Conservation (phyloP, 805 yeast genomes). For the Lipomyces oligophaga region DNA sequence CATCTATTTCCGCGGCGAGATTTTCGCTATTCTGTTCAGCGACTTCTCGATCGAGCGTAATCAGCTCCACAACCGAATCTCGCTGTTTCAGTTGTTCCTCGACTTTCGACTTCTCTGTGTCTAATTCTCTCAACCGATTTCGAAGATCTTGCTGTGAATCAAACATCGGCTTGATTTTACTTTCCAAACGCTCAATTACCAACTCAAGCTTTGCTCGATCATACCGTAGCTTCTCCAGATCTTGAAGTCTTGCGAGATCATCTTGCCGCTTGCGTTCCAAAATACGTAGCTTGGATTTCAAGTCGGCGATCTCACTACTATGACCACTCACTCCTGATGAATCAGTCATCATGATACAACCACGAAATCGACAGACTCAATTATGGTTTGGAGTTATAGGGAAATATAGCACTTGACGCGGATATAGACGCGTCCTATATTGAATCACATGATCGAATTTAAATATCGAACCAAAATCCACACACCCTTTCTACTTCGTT, state of each 20-base stretch:
- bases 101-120: slow-evolving; percentile 24
- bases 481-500: too few species aligned
- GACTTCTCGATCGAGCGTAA: slow-evolving; percentile 38
- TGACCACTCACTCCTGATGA: too few species aligned
- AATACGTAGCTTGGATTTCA: slow-evolving; percentile 18
- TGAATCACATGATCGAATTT: too few species aligned
- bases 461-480: too few species aligned
- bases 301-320: slow-evolving; percentile 6
- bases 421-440: too few species aligned
- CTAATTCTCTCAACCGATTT: slow-evolving; percentile 23
- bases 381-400: too few species aligned
- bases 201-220: slow-evolving; percentile 30
- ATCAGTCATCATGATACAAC: too few species aligned
- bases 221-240: slow-evolving; percentile 22
- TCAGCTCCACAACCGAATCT: slow-evolving; percentile 36
- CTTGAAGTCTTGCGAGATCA: slow-evolving; percentile 29
- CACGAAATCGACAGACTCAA: too few species aligned
- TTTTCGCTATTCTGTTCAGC: slow-evolving; percentile 37
- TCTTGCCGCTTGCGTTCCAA: slow-evolving; percentile 30
- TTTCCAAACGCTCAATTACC: slow-evolving; percentile 34
- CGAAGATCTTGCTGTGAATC: slow-evolving; percentile 33
- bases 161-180: slow-evolving; percentile 34
- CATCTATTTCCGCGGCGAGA: slow-evolving; percentile 31
- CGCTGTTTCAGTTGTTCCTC: slow-evolving; percentile 24
- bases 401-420: too few species aligned